These are phyloP conservation scores for Nitzschia inconspicua DNA, from an alignment of 108 stramenopile species.

Conservation along the genomic window DNA sequence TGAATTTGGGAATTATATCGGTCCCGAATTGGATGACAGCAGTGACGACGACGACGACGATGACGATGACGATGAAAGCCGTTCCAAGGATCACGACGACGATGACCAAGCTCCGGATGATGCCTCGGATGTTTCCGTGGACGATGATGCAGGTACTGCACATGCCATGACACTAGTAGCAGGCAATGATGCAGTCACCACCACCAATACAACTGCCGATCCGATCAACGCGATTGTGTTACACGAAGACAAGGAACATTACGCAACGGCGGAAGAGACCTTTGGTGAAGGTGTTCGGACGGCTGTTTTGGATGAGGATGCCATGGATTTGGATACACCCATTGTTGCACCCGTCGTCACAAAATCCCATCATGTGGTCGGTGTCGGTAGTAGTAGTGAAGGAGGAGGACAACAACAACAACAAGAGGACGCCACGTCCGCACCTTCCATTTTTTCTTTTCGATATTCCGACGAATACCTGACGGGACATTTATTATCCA, in stretches of 20 bases:
- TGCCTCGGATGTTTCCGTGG: slow-evolving; percentile 70
- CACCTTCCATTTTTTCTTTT: no score
- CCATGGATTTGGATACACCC: slow-evolving; percentile 95
- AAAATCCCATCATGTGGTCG: slow-evolving; percentile 43
- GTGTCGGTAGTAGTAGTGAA: neutral
- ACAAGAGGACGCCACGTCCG: slow-evolving; percentile 8
- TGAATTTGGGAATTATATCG: slow-evolving; percentile 99
- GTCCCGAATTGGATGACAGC: slow-evolving; percentile 91
- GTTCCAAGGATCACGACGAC: neutral
- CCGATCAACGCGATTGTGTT: slow-evolving; percentile 87
- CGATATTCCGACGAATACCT: slow-evolving; percentile 60
- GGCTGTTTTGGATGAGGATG: slow-evolving; percentile 97
- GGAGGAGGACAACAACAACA: neutral
- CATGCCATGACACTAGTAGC: slow-evolving; percentile 24
- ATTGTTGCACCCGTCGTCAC: slow-evolving; percentile 87
- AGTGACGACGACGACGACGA: slow-evolving; percentile 40
- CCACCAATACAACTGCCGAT: slow-evolving; percentile 28
- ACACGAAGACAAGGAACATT: slow-evolving; percentile 99
- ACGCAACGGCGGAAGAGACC: slow-evolving; percentile 94
- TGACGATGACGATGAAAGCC: neutral
- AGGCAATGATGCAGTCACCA: slow-evolving; percentile 15
- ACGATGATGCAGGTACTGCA: slow-evolving; percentile 24
- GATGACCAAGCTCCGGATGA: slow-evolving; percentile 56
- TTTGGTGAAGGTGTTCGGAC: slow-evolving; percentile 92
- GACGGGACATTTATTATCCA: slow-evolving; percentile 49